Evolutionary conservation across 768 basidiomycete species (phyloP).

Genomic region (Albatrellus ellisii): DNA sequence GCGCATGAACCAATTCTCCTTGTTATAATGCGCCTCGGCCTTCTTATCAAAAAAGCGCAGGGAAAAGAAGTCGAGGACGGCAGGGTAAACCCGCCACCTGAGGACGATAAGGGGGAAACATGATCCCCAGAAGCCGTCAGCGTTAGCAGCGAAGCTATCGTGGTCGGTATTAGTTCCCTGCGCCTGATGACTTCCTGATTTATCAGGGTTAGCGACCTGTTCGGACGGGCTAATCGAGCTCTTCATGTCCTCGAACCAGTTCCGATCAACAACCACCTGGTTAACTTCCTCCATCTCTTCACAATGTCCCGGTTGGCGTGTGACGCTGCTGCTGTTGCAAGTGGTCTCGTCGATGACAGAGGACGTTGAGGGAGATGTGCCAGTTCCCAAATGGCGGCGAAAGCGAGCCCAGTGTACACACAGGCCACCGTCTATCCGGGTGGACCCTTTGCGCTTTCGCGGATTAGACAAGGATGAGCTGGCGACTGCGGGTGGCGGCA

Average conservation of each 20-base stretch:
- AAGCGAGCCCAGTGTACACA: conserved; percentile 36
- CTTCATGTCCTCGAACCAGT: conserved; percentile 49
- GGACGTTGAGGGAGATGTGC: conserved; percentile 37
- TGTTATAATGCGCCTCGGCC: conserved; percentile 34
- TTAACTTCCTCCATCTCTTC: conserved; percentile 39
- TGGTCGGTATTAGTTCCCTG: conserved; percentile 24
- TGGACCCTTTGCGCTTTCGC: conserved; percentile 24
- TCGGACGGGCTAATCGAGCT: conserved; percentile 31
- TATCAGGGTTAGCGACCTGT: conserved; percentile 31
- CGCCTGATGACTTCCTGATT: conserved; percentile 30
- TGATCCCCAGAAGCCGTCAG: conserved; percentile 24
- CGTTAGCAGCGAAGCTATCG: conserved; percentile 22
- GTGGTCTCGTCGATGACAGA: conserved; percentile 15
- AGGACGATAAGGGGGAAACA: conserved; percentile 27
- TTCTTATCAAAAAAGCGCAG: conserved; percentile 48
- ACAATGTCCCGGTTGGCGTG: conserved; percentile 20
- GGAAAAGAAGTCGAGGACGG: conserved; percentile 41
- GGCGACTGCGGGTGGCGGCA: conserved; percentile 9
- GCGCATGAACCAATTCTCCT: conserved; percentile 64
- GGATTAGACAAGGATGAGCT: conserved; percentile 9
- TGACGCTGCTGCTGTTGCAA: conserved; percentile 15
- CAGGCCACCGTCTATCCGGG: conserved; percentile 23
- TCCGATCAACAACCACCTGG: conserved; percentile 65
- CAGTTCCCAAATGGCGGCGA: conserved; percentile 40
- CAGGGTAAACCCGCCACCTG: conserved; percentile 48